These are phyloP conservation scores for Penicillium goetzii DNA, from an alignment of 495 filamentous ascomycete species.

Conservation along the genomic window DNA sequence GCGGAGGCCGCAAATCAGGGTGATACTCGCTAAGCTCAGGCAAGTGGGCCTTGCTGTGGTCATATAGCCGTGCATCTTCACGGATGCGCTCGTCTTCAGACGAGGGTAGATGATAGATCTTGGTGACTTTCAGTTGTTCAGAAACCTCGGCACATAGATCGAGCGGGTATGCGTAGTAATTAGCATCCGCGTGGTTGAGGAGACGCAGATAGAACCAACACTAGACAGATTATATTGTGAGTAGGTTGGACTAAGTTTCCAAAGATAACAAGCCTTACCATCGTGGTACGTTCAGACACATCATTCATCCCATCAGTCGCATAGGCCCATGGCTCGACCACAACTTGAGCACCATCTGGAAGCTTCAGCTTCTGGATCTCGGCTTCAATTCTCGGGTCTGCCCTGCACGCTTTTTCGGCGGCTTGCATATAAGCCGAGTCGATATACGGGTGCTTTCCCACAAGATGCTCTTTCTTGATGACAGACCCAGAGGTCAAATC, in stretches of 20 bases:
- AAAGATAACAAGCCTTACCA: slow-evolving; percentile 19
- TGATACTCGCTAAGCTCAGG: slow-evolving; percentile 64
- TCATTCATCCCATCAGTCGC: slow-evolving; percentile 46
- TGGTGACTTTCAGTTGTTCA: slow-evolving; percentile 59
- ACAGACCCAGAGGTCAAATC: slow-evolving; percentile 21
- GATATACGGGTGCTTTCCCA: slow-evolving; percentile 36
- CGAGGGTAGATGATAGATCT: slow-evolving; percentile 44
- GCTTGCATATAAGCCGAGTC: slow-evolving; percentile 38
- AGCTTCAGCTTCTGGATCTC: slow-evolving; percentile 33
- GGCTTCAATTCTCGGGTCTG: slow-evolving; percentile 25
- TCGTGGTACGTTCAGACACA: slow-evolving; percentile 37
- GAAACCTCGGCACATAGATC: slow-evolving; percentile 68
- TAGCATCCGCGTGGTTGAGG: slow-evolving; percentile 41
- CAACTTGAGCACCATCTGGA: slow-evolving; percentile 34
- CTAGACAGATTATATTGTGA: slow-evolving; percentile 11
- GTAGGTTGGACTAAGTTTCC: background rate
- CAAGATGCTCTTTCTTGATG: slow-evolving; percentile 18
- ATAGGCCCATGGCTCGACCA: slow-evolving; percentile 46
- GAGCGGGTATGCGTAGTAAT: slow-evolving; percentile 79
- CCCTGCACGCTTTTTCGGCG: slow-evolving; percentile 34
- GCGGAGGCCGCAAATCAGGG: slow-evolving; percentile 50
- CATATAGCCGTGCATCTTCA: slow-evolving; percentile 27
- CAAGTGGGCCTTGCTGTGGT: slow-evolving; percentile 48
- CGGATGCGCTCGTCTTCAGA: slow-evolving; percentile 32
- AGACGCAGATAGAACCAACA: slow-evolving; percentile 41